Base-by-base conservation (phyloP, 345 rosid species). In the Clausena lansium region DNA sequence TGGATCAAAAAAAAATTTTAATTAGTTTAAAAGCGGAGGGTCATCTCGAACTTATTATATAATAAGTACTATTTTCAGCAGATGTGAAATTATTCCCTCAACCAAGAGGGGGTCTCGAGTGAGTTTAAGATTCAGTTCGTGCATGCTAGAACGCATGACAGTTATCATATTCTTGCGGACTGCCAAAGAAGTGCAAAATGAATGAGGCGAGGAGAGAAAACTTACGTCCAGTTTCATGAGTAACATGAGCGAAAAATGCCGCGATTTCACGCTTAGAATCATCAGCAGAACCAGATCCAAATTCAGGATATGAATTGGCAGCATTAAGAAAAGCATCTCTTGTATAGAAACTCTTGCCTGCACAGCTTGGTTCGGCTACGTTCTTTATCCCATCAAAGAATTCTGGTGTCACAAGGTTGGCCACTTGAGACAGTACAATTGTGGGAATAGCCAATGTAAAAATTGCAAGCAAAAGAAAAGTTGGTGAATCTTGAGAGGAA, bases 191-290 rank as follows among this genome's bases (percentile, higher is more conserved):
- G 20, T n/a, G 20, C 54, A 15, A 50, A 50, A 50, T 50, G 54
- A 50, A 50, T 0, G 7, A 30, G 38, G 19, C 38, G 14, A 45
- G 10, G 38, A n/a, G n/a, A 17, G 70, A 7, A 9, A 7, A n/a
- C 85, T 83, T 75, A 87, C 89, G 77, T 76, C 84, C 84, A 20
- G 89, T 89, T 65, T 84, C 92, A 64, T 87, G 90, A 0, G 89
- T 83, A 36, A 87, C 81, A 27, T 87, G 88, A 35, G 87, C 92
- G 20, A 89, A 89, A 67, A 84, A 83, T 0, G 89, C 89, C 0
- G 89, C 89, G 4, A 87, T 81, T 79, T 89, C 92, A n/a, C 90
- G 82, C 75, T 77, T 87, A 7, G 92, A 87, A 69, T 74, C 81
- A 24, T 80, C 86, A 7, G 11, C 58, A 0, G 88, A 64, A 3